Evolutionary conservation across 139 green algal species (phyloP).

Genomic region (Chlamydomonas applanata): DNA sequence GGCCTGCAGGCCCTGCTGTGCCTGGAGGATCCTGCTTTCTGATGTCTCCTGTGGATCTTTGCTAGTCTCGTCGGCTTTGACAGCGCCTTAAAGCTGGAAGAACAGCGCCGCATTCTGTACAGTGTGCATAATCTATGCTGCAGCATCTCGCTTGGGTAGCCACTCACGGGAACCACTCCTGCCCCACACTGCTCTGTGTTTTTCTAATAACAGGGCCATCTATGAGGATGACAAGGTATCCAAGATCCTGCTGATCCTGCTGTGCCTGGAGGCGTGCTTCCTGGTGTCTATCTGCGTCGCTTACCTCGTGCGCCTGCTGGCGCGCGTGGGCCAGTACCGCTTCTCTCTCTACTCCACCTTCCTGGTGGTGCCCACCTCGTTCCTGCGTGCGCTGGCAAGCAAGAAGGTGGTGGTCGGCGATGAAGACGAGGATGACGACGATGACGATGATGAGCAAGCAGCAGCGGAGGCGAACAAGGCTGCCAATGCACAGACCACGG

Average conservation of each 20-base stretch:
- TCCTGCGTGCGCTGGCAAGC: conserved; percentile 37
- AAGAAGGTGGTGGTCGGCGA: conserved; percentile 33
- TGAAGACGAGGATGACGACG: not conserved
- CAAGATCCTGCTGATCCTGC: not conserved
- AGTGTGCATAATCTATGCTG: too few relatives aligned
- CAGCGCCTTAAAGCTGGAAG: too few relatives aligned
- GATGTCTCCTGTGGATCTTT: too few relatives aligned
- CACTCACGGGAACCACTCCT: too few relatives aligned
- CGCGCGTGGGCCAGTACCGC: conserved; percentile 27
- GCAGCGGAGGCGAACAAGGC: not conserved
- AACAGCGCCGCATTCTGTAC: too few relatives aligned
- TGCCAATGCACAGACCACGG: not conserved
- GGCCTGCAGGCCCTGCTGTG: too few relatives aligned
- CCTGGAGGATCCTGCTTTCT: too few relatives aligned
- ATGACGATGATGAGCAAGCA: conserved; percentile 12
- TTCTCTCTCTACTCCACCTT: conserved; percentile 40
- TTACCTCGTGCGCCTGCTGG: conserved; percentile 20
- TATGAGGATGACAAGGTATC: too few relatives aligned
- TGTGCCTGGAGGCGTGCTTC: conserved; percentile 9
- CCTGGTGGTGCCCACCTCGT: conserved; percentile 38
- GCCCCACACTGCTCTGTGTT: too few relatives aligned
- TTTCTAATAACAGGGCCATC: not conserved
- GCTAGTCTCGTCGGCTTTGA: too few relatives aligned
- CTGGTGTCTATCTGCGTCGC: not conserved
- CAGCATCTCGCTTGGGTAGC: too few relatives aligned